Conservation (phyloP, 768 basidiomycete species). For the Asterophora parasitica region DNA sequence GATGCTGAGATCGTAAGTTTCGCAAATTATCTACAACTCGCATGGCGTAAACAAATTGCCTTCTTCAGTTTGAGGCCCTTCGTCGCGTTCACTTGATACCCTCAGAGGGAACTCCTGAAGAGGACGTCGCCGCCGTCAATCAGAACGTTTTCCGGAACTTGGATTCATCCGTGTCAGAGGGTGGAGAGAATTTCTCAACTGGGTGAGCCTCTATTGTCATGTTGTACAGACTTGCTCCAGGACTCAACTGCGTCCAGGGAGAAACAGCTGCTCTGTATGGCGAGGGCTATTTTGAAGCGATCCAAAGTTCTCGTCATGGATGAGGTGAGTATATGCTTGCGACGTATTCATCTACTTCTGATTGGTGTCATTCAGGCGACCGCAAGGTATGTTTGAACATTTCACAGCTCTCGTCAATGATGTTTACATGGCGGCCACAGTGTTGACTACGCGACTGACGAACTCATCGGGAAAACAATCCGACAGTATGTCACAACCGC, state of each 20-base stretch:
- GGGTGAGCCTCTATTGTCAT: slow-evolving; percentile 39
- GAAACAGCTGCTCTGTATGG: slow-evolving; percentile 84
- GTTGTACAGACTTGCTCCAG: background rate
- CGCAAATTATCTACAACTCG: background rate
- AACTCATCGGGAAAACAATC: slow-evolving; percentile 79
- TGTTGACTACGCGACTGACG: slow-evolving; percentile 86
- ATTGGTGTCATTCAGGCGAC: slow-evolving; percentile 44
- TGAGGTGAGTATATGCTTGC: slow-evolving; percentile 39
- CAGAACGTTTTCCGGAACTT: slow-evolving; percentile 73
- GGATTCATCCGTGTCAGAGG: slow-evolving; percentile 73
- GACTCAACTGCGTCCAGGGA: slow-evolving; percentile 34
- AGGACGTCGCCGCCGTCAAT: slow-evolving; percentile 50
- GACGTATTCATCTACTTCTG: background rate
- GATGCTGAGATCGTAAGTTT: slow-evolving; percentile 71
- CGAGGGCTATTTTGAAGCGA: slow-evolving; percentile 71
- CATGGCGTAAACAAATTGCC: background rate
- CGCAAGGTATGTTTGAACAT: slow-evolving; percentile 43
- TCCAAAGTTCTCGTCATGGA: slow-evolving; percentile 80
- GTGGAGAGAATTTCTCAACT: slow-evolving; percentile 86
- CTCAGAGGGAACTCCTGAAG: slow-evolving; percentile 42
- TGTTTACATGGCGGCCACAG: slow-evolving; percentile 22
- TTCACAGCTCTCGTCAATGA: too few species aligned
- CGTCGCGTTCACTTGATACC: slow-evolving; percentile 79
- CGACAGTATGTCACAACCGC: slow-evolving; percentile 49
- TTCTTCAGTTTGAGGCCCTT: slow-evolving; percentile 71